Evolutionary conservation across 2,329 filamentous ascomycete species (phyloP).

Genomic region (Pseudonectria buxi): DNA sequence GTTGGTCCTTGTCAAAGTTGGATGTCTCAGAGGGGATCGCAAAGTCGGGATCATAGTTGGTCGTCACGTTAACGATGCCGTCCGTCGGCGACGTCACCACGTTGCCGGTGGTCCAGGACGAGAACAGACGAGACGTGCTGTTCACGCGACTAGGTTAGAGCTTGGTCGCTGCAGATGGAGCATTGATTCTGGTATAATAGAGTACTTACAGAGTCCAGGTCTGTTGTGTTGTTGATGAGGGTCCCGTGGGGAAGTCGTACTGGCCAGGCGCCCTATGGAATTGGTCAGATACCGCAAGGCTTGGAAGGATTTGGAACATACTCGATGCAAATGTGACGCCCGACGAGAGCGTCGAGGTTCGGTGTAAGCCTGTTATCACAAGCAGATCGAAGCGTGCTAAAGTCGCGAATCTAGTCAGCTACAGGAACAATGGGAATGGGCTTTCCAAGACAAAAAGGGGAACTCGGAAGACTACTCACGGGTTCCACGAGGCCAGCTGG

Average conservation of each 20-base stretch:
- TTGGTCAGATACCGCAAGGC: too few relatives aligned
- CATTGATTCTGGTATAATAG: too few relatives aligned
- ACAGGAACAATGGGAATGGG: neutral
- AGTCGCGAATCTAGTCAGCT: neutral
- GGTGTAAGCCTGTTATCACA: conserved; percentile 1
- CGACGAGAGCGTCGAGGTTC: conserved; percentile 2
- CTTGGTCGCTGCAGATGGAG: too few relatives aligned
- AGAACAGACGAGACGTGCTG: neutral
- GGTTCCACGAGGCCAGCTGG: conserved; percentile 2
- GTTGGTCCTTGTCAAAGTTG: neutral
- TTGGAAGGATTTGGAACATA: neutral
- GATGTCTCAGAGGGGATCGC: neutral
- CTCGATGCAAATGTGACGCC: conserved; percentile 4
- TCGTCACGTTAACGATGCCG: neutral
- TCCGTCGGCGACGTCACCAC: conserved; percentile 1
- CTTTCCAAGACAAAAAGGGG: neutral
- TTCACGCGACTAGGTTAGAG: neutral
- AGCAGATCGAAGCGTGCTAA: neutral
- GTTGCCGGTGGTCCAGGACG: neutral
- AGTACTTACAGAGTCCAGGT: conserved; percentile 1
- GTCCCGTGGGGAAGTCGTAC: conserved; percentile 1
- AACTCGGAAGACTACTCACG: neutral
- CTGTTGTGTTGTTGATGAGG: neutral
- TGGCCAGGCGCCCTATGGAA: conserved; percentile 1
- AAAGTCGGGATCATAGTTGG: neutral